phyloP scores from a whole-genome alignment of 106 monocot genomes.

The Platanthera guangdongensis region DNA sequence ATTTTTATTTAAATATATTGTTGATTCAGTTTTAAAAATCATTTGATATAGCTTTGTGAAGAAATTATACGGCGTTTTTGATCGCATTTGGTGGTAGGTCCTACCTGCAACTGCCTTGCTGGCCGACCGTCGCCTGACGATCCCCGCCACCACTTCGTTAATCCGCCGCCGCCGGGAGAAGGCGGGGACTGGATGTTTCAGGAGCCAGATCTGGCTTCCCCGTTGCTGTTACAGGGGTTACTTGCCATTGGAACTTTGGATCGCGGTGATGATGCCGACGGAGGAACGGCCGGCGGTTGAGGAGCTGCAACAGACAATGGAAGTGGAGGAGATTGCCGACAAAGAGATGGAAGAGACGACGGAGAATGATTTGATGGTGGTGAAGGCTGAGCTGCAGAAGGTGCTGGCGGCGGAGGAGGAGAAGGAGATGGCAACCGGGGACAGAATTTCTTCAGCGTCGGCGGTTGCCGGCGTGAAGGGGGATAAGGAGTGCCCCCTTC shows the following conservation, averaged over 20 bases:
- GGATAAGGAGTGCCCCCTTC: conserved; percentile 18
- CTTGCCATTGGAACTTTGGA: conserved; percentile 1
- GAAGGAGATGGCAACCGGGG: neutral
- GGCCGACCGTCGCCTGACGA: neutral
- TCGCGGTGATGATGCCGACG: neutral
- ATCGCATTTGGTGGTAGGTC: neutral
- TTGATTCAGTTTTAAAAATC: too few relatives aligned
- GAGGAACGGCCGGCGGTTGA: neutral
- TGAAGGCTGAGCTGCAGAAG: conserved; percentile 13
- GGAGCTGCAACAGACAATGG: neutral
- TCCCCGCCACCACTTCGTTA: neutral
- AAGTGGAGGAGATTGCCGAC: neutral
- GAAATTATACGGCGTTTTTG: too few relatives aligned
- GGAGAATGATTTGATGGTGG: conserved; percentile 11
- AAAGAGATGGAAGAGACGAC: neutral
- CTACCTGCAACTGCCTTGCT: neutral
- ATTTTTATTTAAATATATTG: too few relatives aligned
- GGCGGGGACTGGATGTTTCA: neutral
- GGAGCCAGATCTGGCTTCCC: neutral
- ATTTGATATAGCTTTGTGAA: too few relatives aligned
- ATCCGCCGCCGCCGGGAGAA: neutral
- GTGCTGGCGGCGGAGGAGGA: conserved; percentile 14
- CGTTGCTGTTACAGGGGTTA: neutral
- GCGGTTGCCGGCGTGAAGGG: neutral
- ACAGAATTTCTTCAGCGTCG: neutral